These are phyloP conservation scores for Trichoderma oligosporum DNA, from an alignment of 2,329 filamentous ascomycete species.

Conservation along the genomic window DNA sequence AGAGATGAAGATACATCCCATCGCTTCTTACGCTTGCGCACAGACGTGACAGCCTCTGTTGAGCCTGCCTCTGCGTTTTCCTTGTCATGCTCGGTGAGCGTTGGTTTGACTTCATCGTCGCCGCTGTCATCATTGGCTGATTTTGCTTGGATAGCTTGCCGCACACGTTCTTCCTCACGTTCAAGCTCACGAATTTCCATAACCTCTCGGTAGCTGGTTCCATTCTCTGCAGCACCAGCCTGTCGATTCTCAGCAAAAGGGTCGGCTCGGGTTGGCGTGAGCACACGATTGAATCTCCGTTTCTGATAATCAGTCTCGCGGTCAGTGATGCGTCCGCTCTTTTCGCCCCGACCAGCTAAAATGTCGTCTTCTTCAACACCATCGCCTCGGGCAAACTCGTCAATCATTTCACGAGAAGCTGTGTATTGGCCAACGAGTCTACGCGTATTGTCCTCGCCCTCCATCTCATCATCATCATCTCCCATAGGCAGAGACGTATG, in stretches of 20 bases:
- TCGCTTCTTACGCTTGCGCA: slow-evolving; percentile 85
- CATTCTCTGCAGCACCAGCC: slow-evolving; percentile 63
- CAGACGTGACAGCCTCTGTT: slow-evolving; percentile 57
- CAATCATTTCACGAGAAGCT: slow-evolving; percentile 83
- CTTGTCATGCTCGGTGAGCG: slow-evolving; percentile 69
- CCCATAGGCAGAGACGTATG: slow-evolving; percentile 80
- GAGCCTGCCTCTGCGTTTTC: slow-evolving; percentile 69
- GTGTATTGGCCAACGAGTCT: slow-evolving; percentile 94
- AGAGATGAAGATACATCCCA: slow-evolving; percentile 77
- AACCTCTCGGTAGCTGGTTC: slow-evolving; percentile 79
- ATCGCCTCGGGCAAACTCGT: slow-evolving; percentile 82
- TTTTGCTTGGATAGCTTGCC: slow-evolving; percentile 74
- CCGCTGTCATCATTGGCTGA: slow-evolving; percentile 55
- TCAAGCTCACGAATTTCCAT: slow-evolving; percentile 91
- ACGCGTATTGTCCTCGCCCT: slow-evolving; percentile 67
- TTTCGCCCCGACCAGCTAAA: slow-evolving; percentile 74
- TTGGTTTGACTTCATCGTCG: slow-evolving; percentile 62
- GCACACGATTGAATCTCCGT: slow-evolving; percentile 79
- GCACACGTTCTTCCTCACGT: slow-evolving; percentile 85
- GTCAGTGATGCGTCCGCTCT: slow-evolving; percentile 84
- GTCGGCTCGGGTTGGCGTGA: slow-evolving; percentile 83
- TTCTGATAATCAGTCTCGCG: slow-evolving; percentile 98
- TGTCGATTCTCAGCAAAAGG: slow-evolving; percentile 75
- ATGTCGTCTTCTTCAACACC: slow-evolving; percentile 92
- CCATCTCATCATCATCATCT: slow-evolving; percentile 73